Conservation (phyloP, 257 asterid genomes). For the Jacaranda mimosifolia region DNA sequence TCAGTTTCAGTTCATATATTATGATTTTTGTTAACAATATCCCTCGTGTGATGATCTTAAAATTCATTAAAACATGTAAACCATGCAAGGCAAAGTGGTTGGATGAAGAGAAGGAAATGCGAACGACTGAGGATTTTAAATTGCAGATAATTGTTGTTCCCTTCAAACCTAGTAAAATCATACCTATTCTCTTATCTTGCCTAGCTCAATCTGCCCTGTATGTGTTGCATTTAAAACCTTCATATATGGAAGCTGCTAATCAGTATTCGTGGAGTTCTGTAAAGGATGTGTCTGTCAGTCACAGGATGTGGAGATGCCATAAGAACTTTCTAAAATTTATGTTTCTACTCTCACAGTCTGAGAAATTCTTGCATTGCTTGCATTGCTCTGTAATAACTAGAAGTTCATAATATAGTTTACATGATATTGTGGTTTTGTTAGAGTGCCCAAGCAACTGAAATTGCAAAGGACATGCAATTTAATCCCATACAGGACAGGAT, state of each 20-base stretch:
- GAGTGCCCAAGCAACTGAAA: constrained; percentile 84
- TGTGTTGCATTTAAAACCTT: constrained; percentile 75
- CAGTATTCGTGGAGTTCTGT: constrained; percentile 88
- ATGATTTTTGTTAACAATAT: constrained; percentile 52
- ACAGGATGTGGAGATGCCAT: constrained; percentile 52
- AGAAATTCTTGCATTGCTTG: constrained; percentile 75
- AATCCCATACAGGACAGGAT: constrained; percentile 87
- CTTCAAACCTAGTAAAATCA: constrained; percentile 75
- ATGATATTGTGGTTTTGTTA: constrained; percentile 85
- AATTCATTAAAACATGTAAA: constrained; percentile 60
- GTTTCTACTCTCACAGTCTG: constrained; percentile 72
- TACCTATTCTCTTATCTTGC: constrained; percentile 81
- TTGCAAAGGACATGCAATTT: constrained; percentile 71
- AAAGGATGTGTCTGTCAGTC: constrained; percentile 52
- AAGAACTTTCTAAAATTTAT: constrained; percentile 63
- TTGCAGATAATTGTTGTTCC: constrained; percentile 57
- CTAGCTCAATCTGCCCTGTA: constrained; percentile 63
- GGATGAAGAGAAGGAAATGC: constrained; percentile 76
- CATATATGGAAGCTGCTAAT: constrained; percentile 49
- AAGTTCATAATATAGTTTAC: constrained; percentile 69
- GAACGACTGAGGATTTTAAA: constrained; percentile 42
- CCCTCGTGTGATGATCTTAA: constrained; percentile 77
- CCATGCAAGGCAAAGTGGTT: constrained; percentile 84
- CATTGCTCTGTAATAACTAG: constrained; percentile 69
- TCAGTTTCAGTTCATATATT: too few species aligned